Conservation (phyloP, 2,329 filamentous ascomycete genomes). For the Venturia oleaginea region DNA sequence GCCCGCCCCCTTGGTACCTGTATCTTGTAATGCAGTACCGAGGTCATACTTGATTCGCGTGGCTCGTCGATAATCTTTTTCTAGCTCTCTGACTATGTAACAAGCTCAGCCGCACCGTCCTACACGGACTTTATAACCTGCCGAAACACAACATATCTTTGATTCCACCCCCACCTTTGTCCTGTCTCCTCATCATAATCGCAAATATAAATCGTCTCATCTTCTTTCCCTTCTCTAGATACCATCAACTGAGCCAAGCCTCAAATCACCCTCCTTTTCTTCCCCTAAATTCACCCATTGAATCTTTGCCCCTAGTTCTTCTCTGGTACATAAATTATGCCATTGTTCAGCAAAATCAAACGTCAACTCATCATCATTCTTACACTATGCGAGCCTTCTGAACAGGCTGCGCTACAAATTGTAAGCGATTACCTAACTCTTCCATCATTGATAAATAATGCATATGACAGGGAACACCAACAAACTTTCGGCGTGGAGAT, state of each 20-base stretch:
- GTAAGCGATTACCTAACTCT: neutral
- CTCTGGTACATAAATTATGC: neutral
- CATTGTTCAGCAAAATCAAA: neutral
- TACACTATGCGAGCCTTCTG: neutral
- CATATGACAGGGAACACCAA: conserved; percentile 13
- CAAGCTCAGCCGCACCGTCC: neutral
- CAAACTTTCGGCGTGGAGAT: conserved; percentile 15
- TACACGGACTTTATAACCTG: neutral
- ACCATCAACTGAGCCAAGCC: neutral
- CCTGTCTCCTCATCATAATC: neutral
- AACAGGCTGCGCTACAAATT: neutral
- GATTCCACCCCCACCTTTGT: neutral
- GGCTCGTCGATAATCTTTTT: neutral
- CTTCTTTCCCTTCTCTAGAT: neutral
- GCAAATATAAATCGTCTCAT: neutral
- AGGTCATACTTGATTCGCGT: neutral
- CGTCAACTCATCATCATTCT: conserved; percentile 1
- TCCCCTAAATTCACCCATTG: neutral
- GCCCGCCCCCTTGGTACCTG: neutral
- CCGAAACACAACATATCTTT: neutral
- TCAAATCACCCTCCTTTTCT: neutral
- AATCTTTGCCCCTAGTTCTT: neutral
- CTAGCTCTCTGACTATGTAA: neutral
- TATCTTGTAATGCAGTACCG: neutral
- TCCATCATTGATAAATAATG: neutral